These are phyloP conservation scores for Alternaria ventricosa DNA, from an alignment of 2,329 filamentous ascomycete species.

Conservation along the genomic window DNA sequence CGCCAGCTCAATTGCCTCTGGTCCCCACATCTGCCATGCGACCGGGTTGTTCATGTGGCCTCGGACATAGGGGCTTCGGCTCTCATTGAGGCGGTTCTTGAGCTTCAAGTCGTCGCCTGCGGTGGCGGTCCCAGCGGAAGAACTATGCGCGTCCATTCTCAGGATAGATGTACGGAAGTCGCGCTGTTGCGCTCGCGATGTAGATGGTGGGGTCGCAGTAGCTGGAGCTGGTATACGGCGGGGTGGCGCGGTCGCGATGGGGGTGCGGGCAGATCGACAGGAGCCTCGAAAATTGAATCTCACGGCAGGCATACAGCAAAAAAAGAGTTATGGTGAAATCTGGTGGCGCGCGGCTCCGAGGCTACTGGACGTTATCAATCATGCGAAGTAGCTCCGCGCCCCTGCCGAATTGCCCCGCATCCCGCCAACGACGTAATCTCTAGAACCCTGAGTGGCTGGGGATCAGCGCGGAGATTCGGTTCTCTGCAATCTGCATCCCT, in stretches of 20 bases:
- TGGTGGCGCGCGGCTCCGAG: constrained; percentile 5
- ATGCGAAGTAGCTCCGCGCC: constrained; percentile 1
- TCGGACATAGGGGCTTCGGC: constrained; percentile 72
- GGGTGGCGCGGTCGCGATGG: constrained; percentile 9
- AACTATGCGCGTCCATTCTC: constrained; percentile 39
- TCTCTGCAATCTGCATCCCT: not conserved
- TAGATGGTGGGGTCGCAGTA: constrained; percentile 14
- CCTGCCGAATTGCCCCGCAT: constrained; percentile 12
- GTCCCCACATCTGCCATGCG: constrained; percentile 87
- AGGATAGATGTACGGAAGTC: constrained; percentile 34
- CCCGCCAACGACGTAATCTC: constrained; percentile 23
- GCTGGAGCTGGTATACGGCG: not conserved
- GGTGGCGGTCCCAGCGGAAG: constrained; percentile 17
- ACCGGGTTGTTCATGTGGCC: constrained; percentile 82
- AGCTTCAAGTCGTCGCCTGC: constrained; percentile 47
- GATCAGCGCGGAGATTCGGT: not conserved
- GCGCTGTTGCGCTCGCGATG: constrained; percentile 28
- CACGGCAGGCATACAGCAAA: constrained; percentile 37
- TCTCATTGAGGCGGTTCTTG: constrained; percentile 65
- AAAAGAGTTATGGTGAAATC: not conserved
- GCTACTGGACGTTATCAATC: constrained; percentile 12
- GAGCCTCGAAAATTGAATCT: constrained; percentile 37
- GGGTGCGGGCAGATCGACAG: constrained; percentile 24
- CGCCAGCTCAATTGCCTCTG: constrained; percentile 77
- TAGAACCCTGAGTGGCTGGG: constrained; percentile 8